These are phyloP conservation scores for Leptodermis oblonga DNA, from an alignment of 257 asterid genomes.

Conservation along the genomic window DNA sequence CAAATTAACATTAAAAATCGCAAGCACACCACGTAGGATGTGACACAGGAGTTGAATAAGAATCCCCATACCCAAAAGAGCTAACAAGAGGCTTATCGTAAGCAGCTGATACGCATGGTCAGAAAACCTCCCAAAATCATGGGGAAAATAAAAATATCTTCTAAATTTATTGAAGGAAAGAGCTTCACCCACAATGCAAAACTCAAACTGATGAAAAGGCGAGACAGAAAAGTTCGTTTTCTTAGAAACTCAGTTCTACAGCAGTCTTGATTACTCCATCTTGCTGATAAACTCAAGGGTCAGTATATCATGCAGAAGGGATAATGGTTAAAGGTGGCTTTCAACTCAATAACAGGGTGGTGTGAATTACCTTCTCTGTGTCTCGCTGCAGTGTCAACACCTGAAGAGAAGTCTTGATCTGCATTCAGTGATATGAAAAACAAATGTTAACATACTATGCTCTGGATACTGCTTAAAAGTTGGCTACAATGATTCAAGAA, in stretches of 20 bases:
- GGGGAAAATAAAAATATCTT: not conserved
- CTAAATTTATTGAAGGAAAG: not conserved
- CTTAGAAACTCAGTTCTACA: not conserved
- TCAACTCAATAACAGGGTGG: not conserved
- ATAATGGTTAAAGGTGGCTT: not conserved
- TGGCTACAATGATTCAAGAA: not conserved
- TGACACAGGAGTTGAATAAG: slow-evolving; percentile 3
- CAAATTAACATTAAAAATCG: not conserved
- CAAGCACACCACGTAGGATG: not conserved
- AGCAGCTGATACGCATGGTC: not conserved
- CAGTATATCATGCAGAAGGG: not conserved
- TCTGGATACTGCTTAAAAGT: not conserved
- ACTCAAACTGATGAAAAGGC: not conserved
- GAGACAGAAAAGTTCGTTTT: not conserved
- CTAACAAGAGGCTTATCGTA: not conserved
- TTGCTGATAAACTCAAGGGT: not conserved
- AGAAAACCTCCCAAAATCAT: not conserved
- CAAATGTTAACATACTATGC: not conserved
- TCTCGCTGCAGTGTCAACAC: slow-evolving; percentile 73
- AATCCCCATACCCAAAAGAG: not conserved
- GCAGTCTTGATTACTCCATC: not conserved
- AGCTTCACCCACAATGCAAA: not conserved
- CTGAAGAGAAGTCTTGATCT: slow-evolving; percentile 94
- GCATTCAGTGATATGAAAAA: slow-evolving; percentile 25
- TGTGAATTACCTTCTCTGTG: slow-evolving; percentile 60